Evolutionary conservation across 805 yeast genomes (phyloP), one percentile per base, ranked within the genome.

Genomic region (Candida nanaspora): DNA sequence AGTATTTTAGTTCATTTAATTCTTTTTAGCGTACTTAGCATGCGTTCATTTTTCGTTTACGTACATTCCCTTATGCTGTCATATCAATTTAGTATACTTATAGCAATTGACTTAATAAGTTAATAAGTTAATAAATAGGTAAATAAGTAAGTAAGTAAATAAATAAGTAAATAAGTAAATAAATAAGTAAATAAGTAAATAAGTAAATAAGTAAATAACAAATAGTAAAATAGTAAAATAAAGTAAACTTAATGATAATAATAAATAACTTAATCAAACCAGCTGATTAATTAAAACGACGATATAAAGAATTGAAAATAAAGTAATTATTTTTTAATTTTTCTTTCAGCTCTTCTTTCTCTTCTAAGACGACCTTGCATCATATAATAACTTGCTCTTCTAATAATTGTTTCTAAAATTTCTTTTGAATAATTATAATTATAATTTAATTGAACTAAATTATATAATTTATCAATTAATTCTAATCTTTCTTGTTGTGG

Each of bases 361-460:
- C 82, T 70, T 53, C 94, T 72, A 39, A 84, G 62, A 48, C 88
- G 67, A 11, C 86, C 81, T 57, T 84, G 94, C 89, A 82, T 83
- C 66, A 78, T 63, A 41, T 80, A 76, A 57, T 87, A 87, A 14
- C 88, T 78, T 1, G 93, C 95, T 42, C 95, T 72, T 50, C 91
- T 75, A 25, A 87, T 76, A 15, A 87, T 78, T 0, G 82, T 79
- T 52, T 86, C 91, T 29, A 87, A 61, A 19, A 76, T 65, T 15
- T 69, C 70, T 37, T 65, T 67, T 35, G 72, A 62, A 51, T 82
- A 78, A 22, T 77, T 77, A 42, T 69, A 70, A 6, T 69, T 66
- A 51, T 72, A 79, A 33, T 67, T 69, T 2, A 50, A 51, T 26
- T 63, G 65, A 6, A 82, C 77, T 41, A 70, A 64, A 6, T 52